phyloP scores from a whole-genome alignment of 163 green algal species.

The Prototheca wickerhamii region DNA sequence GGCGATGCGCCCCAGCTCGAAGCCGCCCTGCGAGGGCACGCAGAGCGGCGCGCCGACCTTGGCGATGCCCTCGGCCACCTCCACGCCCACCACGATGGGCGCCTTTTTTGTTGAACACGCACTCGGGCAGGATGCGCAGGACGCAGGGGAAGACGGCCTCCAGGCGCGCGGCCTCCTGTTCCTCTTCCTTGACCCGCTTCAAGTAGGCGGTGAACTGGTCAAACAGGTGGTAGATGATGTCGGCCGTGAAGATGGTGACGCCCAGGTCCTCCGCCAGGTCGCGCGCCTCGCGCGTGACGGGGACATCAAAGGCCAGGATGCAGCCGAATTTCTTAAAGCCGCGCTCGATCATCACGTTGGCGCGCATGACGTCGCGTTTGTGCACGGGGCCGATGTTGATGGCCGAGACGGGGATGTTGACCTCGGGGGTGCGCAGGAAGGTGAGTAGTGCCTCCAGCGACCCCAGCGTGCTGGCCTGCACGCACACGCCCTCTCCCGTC shows the following conservation, averaged over 20 bases:
- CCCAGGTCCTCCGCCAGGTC: constrained; percentile 73
- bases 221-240: constrained; percentile 92
- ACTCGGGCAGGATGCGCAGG: constrained; percentile 83
- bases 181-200: constrained; percentile 70
- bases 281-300: constrained; percentile 71
- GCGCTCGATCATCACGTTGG: constrained; percentile 91
- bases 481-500: constrained; percentile 82
- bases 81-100: constrained; percentile 93
- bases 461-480: constrained; percentile 93
- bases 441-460: constrained; percentile 90
- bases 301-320: constrained; percentile 96
- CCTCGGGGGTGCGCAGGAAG: constrained; percentile 63
- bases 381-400: constrained; percentile 95
- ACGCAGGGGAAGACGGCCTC: constrained; percentile 84
- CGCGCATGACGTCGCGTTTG: constrained; percentile 94
- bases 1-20: constrained; percentile 88
- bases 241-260: constrained; percentile 64
- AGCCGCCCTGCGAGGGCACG: constrained; percentile 63
- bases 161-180: constrained; percentile 74
- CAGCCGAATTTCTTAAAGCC: constrained; percentile 74
- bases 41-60: constrained; percentile 76
- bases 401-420: constrained; percentile 70
- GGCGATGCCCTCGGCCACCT: constrained; percentile 85
- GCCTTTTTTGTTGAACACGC: constrained; percentile 98
- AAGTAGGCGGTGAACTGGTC: constrained; percentile 94